These are phyloP conservation scores for Macrotyloma uniflorum DNA, from an alignment of 306 rosid species.

Conservation along the genomic window DNA sequence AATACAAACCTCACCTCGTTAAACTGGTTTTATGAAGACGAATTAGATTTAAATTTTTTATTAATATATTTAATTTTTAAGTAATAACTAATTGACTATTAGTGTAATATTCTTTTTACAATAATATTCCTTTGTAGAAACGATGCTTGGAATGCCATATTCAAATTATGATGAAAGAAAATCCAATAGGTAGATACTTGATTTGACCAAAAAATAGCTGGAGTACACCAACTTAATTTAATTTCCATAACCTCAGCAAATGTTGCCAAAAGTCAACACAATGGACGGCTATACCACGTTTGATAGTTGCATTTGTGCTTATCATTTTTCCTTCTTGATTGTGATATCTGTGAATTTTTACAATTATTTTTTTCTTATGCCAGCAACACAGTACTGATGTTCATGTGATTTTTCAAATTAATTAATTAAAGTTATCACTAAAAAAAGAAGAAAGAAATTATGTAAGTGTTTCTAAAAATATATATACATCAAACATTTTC, in stretches of 20 bases:
- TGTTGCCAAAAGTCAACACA: not conserved
- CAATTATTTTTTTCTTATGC: not conserved
- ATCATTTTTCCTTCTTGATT: not conserved
- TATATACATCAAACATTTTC: too few relatives aligned
- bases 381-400: not conserved
- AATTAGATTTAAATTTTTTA: too few relatives aligned
- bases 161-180: not conserved
- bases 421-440: not conserved
- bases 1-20: too few relatives aligned
- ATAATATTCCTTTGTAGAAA: not conserved
- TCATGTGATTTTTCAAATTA: not conserved
- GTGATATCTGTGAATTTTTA: not conserved
- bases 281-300: not conserved
- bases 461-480: too few relatives aligned
- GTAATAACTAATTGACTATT: too few relatives aligned
- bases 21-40: too few relatives aligned
- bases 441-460: too few relatives aligned
- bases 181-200: not conserved
- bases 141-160: not conserved
- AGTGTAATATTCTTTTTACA: too few relatives aligned
- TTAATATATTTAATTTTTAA: too few relatives aligned
- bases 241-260: not conserved
- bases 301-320: not conserved
- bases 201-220: not conserved
- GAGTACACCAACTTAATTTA: not conserved